Conservation (phyloP, 495 filamentous ascomycete species). For the Usnea hakonensis region DNA sequence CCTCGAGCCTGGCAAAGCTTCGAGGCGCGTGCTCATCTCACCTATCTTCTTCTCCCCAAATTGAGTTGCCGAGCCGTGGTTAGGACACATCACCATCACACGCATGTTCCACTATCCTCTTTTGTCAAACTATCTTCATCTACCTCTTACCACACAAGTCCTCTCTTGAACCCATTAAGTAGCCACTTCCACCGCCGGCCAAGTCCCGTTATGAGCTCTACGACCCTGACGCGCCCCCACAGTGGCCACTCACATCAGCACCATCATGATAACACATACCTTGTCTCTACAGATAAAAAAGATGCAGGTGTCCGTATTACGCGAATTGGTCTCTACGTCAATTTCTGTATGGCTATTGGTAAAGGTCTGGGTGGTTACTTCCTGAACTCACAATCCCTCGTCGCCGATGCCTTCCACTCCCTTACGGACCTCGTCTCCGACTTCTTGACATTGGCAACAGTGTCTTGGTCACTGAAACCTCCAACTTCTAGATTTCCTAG, state of each 20-base stretch:
- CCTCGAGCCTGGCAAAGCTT: constrained; percentile 5
- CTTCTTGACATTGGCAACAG: constrained; percentile 84
- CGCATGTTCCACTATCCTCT: neutral
- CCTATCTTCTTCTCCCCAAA: neutral
- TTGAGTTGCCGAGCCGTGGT: constrained; percentile 1
- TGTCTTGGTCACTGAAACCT: constrained; percentile 79
- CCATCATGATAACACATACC: constrained; percentile 82
- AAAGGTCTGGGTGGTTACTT: constrained; percentile 88
- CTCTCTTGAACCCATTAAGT: neutral
- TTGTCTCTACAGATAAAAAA: constrained; percentile 78
- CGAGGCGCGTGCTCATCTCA: constrained; percentile 13
- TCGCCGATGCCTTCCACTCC: constrained; percentile 92
- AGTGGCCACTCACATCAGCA: constrained; percentile 40
- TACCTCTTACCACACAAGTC: constrained; percentile 3
- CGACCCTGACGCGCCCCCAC: constrained; percentile 19
- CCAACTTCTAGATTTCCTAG: constrained; percentile 75
- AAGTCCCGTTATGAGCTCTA: constrained; percentile 17
- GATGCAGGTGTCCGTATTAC: constrained; percentile 96
- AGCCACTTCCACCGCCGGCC: neutral
- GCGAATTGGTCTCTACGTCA: constrained; percentile 81
- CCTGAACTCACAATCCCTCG: constrained; percentile 88
- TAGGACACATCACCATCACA: neutral
- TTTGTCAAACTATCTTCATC: neutral
- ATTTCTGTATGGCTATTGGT: constrained; percentile 84
- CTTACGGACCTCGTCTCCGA: constrained; percentile 92